Evolutionary conservation across 2,329 filamentous ascomycete species (phyloP), one percentile per base, ranked within the genome.

Genomic region (Fusarium globosum): DNA sequence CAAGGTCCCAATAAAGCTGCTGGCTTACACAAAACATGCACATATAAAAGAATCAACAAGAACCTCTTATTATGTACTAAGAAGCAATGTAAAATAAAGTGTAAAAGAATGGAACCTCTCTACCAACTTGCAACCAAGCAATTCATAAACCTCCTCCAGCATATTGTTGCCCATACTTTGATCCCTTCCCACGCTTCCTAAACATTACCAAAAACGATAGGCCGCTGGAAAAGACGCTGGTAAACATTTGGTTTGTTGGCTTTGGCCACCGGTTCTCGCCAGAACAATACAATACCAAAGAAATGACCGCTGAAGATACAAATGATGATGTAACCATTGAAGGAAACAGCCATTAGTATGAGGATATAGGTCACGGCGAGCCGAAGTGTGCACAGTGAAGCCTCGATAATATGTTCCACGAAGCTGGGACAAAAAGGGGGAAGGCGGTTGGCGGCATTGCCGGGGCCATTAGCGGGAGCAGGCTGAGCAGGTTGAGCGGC

Each of bases 291-390:
- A 33, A 1, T 33, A 33, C 94, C 94, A 10, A 95, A 64, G 72
- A 90, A 94, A 1, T 92, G 90, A 4, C 94, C 94, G 62, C 96
- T 88, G 71, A 96, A 89, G 80, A 96, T 94, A 75, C 90, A 94
- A 67, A 96, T 91, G 80, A 96, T 93, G 71, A 96, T 87, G 81
- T 94, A 96, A 15, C 91, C 89, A 75, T 90, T 90, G 82, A 87
- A 90, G 80, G 90, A 89, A 81, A 76, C 79, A 82, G 77, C 75
- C 52, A 79, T 64, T 83, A 93, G 82, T 94, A 96, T 96, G 77
- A 96, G 82, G 75, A 96, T 90, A 80, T 96, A 96, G 5, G 92
- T 93, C 4, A 94, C 87, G 0, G 89, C 90, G 77, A 96, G 94
- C 74, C 93, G 92, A 8, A 90, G 63, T 83, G 91, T 90, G 75